Conservation (phyloP, 306 rosid species). For the Pueraria montana region DNA sequence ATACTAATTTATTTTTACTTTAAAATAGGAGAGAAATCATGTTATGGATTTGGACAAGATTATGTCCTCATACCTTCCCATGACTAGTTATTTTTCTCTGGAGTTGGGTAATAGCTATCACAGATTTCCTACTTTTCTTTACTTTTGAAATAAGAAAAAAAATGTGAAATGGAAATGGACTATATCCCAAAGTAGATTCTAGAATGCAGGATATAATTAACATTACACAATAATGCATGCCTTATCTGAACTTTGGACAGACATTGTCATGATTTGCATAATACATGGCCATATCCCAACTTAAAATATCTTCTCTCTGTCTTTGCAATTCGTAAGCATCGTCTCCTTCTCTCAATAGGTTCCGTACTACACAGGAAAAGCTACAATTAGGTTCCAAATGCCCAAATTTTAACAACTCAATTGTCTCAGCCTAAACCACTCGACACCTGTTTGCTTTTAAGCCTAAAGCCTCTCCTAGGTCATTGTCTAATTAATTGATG, state of each 20-base stretch:
- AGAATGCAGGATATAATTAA: neutral
- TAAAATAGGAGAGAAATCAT: neutral
- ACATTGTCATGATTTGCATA: conserved; percentile 2
- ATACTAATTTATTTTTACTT: neutral
- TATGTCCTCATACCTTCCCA: neutral
- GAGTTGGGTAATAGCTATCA: neutral
- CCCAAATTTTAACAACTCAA: conserved; percentile 16
- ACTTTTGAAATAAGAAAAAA: neutral
- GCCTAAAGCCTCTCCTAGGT: neutral
- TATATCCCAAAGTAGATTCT: neutral
- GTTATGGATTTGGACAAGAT: neutral
- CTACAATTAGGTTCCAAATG: conserved; percentile 35
- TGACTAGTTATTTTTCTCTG: neutral
- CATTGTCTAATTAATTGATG: neutral
- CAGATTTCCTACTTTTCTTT: neutral
- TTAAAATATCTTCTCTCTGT: conserved; percentile 2
- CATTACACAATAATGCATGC: neutral
- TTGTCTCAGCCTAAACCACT: neutral
- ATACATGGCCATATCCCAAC: neutral
- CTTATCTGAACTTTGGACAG: no score
- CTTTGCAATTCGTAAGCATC: neutral
- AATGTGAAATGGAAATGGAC: neutral
- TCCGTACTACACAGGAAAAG: neutral
- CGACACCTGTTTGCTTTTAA: conserved; percentile 44
- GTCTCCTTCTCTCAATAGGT: neutral